Evolutionary conservation across 192 early-diverging fungal genomes (phyloP).

Genomic region (Radiomyces spectabilis): DNA sequence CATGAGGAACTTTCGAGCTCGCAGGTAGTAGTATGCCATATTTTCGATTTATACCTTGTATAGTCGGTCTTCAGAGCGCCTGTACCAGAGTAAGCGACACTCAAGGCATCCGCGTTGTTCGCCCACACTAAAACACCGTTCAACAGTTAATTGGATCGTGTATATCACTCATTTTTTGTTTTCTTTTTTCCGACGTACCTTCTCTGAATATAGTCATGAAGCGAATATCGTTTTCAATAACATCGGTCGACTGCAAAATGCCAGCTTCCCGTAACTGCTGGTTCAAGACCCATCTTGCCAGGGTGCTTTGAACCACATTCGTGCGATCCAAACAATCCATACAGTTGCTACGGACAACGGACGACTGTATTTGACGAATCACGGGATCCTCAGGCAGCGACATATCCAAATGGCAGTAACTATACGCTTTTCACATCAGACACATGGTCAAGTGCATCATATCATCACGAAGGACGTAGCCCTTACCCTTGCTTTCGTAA

Average conservation of each 20-base stretch:
- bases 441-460: not conserved
- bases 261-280: constrained; percentile 62
- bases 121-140: constrained; percentile 94
- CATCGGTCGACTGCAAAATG: constrained; percentile 51
- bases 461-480: too few relatives aligned
- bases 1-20: too few relatives aligned
- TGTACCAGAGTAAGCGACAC: constrained; percentile 87
- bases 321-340: constrained; percentile 99
- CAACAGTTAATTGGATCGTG: not conserved
- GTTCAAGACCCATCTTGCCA: constrained; percentile 69
- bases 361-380: constrained; percentile 50
- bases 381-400: constrained; percentile 20
- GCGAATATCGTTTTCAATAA: constrained; percentile 50
- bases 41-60: constrained; percentile 52
- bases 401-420: constrained; percentile 46
- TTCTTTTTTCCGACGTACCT: constrained; percentile 30
- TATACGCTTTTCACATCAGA: constrained; percentile 10
- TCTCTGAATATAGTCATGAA: constrained; percentile 76
- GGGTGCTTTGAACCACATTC: constrained; percentile 96
- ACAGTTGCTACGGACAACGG: constrained; percentile 91
- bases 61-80: constrained; percentile 96
- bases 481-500: constrained; percentile 42
- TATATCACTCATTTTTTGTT: not conserved
- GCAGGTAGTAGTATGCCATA: too few relatives aligned
- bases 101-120: constrained; percentile 91